Evolutionary conservation across 176 grass and related monocot genomes (phyloP).

Genomic region (Paspalum vaginatum): DNA sequence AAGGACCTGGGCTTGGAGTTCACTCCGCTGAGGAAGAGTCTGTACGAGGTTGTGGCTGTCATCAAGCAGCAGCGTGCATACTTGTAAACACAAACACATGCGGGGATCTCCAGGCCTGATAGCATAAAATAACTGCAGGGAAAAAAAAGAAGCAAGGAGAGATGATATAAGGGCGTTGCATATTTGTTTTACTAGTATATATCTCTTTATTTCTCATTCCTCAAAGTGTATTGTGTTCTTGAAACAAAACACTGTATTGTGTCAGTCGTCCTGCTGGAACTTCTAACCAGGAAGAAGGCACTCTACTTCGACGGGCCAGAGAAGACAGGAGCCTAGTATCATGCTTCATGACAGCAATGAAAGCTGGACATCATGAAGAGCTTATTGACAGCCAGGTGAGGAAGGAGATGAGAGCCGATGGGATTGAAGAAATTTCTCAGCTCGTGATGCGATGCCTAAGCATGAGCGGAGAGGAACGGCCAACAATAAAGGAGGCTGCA

Average conservation of each 20-base stretch:
- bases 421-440: conserved; percentile 45
- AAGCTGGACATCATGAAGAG: conserved; percentile 37
- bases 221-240: too few species aligned
- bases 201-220: too few species aligned
- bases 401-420: conserved; percentile 36
- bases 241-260: too few species aligned
- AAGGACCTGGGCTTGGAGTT: conserved; percentile 46
- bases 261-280: conserved; percentile 65
- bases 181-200: too few species aligned
- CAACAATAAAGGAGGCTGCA: conserved; percentile 62
- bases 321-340: conserved; percentile 54
- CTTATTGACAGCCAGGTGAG: conserved; percentile 57
- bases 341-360: conserved; percentile 48
- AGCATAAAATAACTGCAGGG: too few species aligned
- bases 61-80: neutral
- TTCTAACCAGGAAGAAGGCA: conserved; percentile 67
- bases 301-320: conserved; percentile 51
- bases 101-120: too few species aligned
- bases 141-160: too few species aligned
- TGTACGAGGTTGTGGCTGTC: conserved; percentile 34
- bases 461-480: conserved; percentile 64
- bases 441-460: conserved; percentile 60
- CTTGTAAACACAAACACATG: too few species aligned
- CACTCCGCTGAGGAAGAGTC: conserved; percentile 35
- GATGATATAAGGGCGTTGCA: too few species aligned